A percentile compares a stretch with the other conserved stretches of the same genome.
Evolutionary conservation across 495 filamentous ascomycete genomes (phyloP).

Genomic region (Thermothielavioides terrestris): DNA sequence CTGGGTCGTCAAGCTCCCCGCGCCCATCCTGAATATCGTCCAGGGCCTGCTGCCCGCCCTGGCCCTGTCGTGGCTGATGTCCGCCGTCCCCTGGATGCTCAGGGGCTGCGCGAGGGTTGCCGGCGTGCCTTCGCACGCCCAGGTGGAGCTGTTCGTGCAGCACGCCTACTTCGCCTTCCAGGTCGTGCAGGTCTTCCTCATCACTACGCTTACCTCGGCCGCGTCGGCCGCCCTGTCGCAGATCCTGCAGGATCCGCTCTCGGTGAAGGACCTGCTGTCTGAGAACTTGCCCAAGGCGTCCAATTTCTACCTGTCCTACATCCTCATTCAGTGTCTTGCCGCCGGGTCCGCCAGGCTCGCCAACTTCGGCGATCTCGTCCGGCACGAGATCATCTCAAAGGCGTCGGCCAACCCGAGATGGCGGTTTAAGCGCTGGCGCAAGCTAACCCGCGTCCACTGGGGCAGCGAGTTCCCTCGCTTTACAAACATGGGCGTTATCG

Average conservation of each 20-base stretch:
- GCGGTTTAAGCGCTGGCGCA: slow-evolving; percentile 60
- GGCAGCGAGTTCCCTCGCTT: slow-evolving; percentile 59
- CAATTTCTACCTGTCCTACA: slow-evolving; percentile 87
- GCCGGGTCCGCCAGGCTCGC: slow-evolving; percentile 57
- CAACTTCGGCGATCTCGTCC: slow-evolving; percentile 41
- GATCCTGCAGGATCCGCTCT: slow-evolving; percentile 54
- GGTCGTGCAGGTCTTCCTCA: slow-evolving; percentile 83
- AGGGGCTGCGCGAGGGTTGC: slow-evolving; percentile 62
- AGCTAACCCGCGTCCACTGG: slow-evolving; percentile 58
- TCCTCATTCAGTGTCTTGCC: slow-evolving; percentile 74
- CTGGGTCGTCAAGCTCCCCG: slow-evolving; percentile 61
- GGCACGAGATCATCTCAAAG: slow-evolving; percentile 58
- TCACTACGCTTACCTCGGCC: slow-evolving; percentile 67
- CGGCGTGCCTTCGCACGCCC: slow-evolving; percentile 61
- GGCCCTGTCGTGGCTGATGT: slow-evolving; percentile 68
- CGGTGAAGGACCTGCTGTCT: slow-evolving; percentile 55
- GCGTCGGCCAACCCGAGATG: slow-evolving; percentile 66
- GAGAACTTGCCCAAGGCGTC: slow-evolving; percentile 67
- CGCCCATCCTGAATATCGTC: slow-evolving; percentile 59
- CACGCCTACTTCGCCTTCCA: slow-evolving; percentile 83
- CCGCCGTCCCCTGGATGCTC: slow-evolving; percentile 68
- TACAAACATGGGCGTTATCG: slow-evolving; percentile 69
- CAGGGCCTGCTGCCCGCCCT: slow-evolving; percentile 71
- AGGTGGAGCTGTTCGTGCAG: slow-evolving; percentile 69
- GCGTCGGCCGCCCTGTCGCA: slow-evolving; percentile 53